These are phyloP conservation scores for Gnetum montanum DNA, from an alignment of 75 land plant species.

Conservation along the genomic window DNA sequence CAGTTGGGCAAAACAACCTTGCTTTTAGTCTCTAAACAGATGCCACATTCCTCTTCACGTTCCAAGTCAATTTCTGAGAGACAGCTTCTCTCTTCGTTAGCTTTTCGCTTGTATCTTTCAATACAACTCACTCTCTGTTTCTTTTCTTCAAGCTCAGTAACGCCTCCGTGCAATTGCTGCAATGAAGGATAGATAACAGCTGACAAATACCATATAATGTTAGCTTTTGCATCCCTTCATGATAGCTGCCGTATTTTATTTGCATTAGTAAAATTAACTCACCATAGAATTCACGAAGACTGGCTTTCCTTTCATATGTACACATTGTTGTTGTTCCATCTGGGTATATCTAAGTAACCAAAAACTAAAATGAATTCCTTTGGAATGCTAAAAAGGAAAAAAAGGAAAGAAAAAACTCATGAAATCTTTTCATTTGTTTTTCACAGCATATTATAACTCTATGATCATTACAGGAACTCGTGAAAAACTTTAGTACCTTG, in stretches of 20 bases:
- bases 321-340: conserved; percentile 73
- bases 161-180: conserved; percentile 40
- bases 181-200: conserved; percentile 69
- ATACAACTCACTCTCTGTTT: conserved; percentile 9
- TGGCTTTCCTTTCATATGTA: conserved; percentile 77
- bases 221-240: neutral
- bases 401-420: no score
- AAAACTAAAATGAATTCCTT: no score
- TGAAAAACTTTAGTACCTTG: no score
- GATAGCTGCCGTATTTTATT: no score
- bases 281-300: conserved; percentile 90
- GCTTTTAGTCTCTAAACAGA: conserved; percentile 57
- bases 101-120: conserved; percentile 17
- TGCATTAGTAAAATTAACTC: neutral
- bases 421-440: no score
- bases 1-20: conserved; percentile 67
- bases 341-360: conserved; percentile 66
- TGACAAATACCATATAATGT: conserved; percentile 31
- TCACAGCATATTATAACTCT: no score
- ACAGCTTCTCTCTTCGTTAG: conserved; percentile 15
- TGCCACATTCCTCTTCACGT: conserved; percentile 74
- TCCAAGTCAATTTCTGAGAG: conserved; percentile 26
- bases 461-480: no score
- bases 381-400: no score
- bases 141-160: conserved; percentile 23